Percentiles rank a stretch among this genome's conserved stretches.
These are phyloP conservation scores for Silybum marianum DNA, from an alignment of 129 eudicot genomes.

Conservation along the genomic window DNA sequence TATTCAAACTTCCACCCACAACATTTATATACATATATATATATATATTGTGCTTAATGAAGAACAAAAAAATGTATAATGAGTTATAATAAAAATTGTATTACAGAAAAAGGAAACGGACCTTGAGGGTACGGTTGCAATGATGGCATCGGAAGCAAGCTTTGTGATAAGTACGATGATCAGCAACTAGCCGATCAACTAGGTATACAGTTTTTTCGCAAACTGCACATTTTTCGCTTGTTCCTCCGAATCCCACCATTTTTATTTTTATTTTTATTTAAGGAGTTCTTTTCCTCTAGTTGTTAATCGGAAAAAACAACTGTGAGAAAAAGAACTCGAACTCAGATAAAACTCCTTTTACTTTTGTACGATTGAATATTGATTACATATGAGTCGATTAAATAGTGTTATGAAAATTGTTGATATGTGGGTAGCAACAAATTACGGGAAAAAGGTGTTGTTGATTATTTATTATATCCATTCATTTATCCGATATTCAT, in stretches of 20 bases:
- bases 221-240: constrained; percentile 74
- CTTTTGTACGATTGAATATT: background rate
- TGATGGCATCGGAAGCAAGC: constrained; percentile 97
- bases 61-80: background rate
- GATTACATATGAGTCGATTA: constrained; percentile 9
- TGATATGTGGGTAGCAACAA: constrained; percentile 31
- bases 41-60: no score
- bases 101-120: background rate
- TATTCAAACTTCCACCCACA: background rate
- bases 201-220: constrained; percentile 88
- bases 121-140: constrained; percentile 95
- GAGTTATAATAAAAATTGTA: background rate
- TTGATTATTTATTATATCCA: background rate
- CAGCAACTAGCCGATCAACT: constrained; percentile 83
- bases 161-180: constrained; percentile 72
- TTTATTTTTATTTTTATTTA: constrained; percentile 25
- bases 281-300: constrained; percentile 29
- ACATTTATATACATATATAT: background rate
- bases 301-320: constrained; percentile 8
- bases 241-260: constrained; percentile 57
- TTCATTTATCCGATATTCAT: constrained; percentile 27
- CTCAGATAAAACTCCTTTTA: constrained; percentile 5
- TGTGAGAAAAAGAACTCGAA: constrained; percentile 27
- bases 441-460: constrained; percentile 18
- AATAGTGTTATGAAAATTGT: background rate